phyloP scores from a whole-genome alignment of 2,329 filamentous ascomycete genomes.

The Pseudogymnoascus sp. region DNA sequence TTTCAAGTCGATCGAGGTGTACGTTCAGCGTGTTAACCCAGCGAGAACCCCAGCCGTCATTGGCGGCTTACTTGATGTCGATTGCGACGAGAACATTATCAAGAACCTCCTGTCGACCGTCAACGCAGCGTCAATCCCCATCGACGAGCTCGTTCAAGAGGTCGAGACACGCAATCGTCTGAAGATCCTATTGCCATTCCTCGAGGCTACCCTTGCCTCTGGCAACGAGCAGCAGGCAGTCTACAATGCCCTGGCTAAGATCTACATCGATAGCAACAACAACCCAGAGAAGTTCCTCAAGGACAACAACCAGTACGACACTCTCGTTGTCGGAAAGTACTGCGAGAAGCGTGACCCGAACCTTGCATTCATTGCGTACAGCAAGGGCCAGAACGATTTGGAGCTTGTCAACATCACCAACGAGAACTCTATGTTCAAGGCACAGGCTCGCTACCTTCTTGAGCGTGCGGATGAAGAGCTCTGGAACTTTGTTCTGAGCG shows the following conservation, averaged over 20 bases:
- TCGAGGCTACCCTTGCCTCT: conserved; percentile 79
- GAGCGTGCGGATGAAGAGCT: conserved; percentile 84
- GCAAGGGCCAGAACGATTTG: conserved; percentile 93
- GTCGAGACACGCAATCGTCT: conserved; percentile 94
- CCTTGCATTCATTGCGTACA: conserved; percentile 87
- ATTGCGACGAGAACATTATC: conserved; percentile 94
- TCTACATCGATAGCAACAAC: conserved; percentile 98
- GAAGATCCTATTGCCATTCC: conserved; percentile 91
- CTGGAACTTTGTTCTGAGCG: conserved; percentile 88
- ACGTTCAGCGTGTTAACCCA: conserved; percentile 95
- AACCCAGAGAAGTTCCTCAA: conserved; percentile 96
- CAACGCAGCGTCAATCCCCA: conserved; percentile 75
- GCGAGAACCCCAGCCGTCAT: conserved; percentile 84
- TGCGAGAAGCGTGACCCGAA: conserved; percentile 98
- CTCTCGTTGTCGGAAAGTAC: conserved; percentile 88
- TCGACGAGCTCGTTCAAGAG: conserved; percentile 86
- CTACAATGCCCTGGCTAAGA: conserved; percentile 96
- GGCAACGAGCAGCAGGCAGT: conserved; percentile 96
- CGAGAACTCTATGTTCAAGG: conserved; percentile 99
- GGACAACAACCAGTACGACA: conserved; percentile 95
- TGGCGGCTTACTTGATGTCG: conserved; percentile 87
- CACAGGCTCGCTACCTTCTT: conserved; percentile 90
- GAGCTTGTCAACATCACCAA: conserved; percentile 98
- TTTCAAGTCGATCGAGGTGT: conserved; percentile 97
- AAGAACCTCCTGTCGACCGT: conserved; percentile 83